Evolutionary conservation across 345 rosid species (phyloP), one percentile per base, ranked within the genome.

Genomic region (Conringia planisiliqua): DNA sequence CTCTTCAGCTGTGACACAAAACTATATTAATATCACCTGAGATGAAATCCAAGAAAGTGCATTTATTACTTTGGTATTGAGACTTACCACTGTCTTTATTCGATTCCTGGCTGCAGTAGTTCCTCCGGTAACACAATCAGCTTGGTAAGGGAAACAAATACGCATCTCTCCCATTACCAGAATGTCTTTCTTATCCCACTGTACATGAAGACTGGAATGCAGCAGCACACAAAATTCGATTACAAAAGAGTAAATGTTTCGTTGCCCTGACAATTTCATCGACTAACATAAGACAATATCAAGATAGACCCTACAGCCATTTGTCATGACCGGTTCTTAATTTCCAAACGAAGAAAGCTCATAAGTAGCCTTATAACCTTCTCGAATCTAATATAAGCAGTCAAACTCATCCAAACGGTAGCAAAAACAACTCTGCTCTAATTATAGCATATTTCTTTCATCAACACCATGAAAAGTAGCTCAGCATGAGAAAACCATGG

Each of bases 51-150:
- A 27, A 38, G 66, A 20, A 35, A 24, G 3, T 74, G 66, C 42
- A 73, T 17, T 22, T 65, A 11, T 10, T 4, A 56, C 66, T 42
- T 54, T 35, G 48, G 51, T 65, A 43, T 57, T 26, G 60, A 66
- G 60, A 27, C 90, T 86, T 84, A 87, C 98, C 92, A 85, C 91
- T 85, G 69, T 82, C 84, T 82, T 93, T 68, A 93, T 96, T 46
- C 85, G 80, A 7, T 82, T 84, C 79, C 87, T 85, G 82, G 89
- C 91, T 55, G 83, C 70, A 72, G 86, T 66, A 48, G 91, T 79
- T 82, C 98, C 97, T 78, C 97, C 98, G 46, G 50, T 68, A 66
- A 93, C 94, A 78, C 81, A 85, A 70, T 89, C 93, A 7, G 93
- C 79, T 46, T 79, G 75, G 85, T 93, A 93, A 17, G 97, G 97